A percentile compares a stretch with the other conserved stretches of the same genome.
Evolutionary conservation across 2,329 filamentous ascomycete species (phyloP).

Genomic region (Botrytis hyacinthi): DNA sequence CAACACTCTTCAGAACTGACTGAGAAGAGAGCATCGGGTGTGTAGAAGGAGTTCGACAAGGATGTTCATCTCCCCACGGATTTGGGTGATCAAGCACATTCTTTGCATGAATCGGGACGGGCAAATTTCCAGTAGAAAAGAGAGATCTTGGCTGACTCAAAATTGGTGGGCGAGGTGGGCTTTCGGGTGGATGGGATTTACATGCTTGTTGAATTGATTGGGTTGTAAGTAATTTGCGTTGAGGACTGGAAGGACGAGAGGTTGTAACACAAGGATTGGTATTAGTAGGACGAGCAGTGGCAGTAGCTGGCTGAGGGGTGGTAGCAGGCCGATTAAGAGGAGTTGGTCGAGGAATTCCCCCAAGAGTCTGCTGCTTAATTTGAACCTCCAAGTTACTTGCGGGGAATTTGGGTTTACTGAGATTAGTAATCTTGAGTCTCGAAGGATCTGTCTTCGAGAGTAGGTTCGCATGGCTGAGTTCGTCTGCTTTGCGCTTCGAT

Average conservation of each 20-base stretch:
- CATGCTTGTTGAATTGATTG: background rate
- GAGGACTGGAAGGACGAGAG: background rate
- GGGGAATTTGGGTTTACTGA: background rate
- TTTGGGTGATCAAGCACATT: conserved; percentile 3
- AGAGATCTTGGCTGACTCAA: conserved; percentile 8
- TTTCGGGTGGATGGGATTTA: background rate
- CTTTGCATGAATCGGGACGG: background rate
- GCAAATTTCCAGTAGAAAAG: background rate
- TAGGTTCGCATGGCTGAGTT: conserved; percentile 43
- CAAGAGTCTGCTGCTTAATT: background rate
- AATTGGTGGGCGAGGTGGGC: background rate
- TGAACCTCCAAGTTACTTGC: background rate
- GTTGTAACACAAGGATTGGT: no score
- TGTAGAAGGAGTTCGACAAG: conserved; percentile 1
- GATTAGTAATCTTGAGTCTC: background rate
- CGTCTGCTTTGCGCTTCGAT: conserved; percentile 41
- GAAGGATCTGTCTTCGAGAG: conserved; percentile 15
- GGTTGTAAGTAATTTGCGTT: background rate
- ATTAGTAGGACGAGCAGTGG: background rate
- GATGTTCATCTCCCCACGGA: background rate
- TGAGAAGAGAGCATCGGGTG: background rate
- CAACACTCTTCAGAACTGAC: background rate
- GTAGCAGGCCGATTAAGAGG: background rate
- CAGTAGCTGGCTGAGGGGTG: background rate
- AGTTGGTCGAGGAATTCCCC: background rate